Conservation (phyloP, 129 eudicot genomes). For the Tagetes erecta region DNA sequence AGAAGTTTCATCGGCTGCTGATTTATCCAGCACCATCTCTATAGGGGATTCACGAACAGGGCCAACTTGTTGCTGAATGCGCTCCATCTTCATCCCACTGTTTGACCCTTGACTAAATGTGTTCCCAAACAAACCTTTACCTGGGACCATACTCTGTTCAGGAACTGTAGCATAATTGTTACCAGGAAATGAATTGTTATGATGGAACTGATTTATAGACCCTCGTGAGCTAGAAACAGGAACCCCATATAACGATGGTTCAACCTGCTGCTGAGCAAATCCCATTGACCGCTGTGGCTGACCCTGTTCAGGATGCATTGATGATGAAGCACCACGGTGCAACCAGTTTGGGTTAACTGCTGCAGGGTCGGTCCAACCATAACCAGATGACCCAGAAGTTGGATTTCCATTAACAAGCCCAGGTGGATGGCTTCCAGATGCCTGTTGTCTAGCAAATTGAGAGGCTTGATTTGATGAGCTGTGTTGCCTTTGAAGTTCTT, state of each 20-base stretch:
- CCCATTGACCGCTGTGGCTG: conserved; percentile 56
- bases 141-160: conserved; percentile 46
- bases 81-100: conserved; percentile 44
- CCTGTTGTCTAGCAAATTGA: conserved; percentile 45
- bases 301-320: conserved; percentile 62
- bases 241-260: conserved; percentile 77
- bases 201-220: conserved; percentile 43
- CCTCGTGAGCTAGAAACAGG: conserved; percentile 66
- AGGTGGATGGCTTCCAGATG: conserved; percentile 49
- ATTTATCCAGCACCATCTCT: conserved; percentile 40
- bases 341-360: conserved; percentile 63
- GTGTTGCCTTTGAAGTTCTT: conserved; percentile 83
- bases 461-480: conserved; percentile 48
- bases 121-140: conserved; percentile 50
- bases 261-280: conserved; percentile 61
- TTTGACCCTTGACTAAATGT: conserved; percentile 48
- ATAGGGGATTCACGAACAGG: conserved; percentile 38
- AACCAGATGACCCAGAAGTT: conserved; percentile 41
- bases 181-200: conserved; percentile 50
- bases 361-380: conserved; percentile 53
- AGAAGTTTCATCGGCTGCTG: conserved; percentile 41
- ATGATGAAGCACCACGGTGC: conserved; percentile 53
- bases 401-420: conserved; percentile 49
- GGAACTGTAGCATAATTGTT: conserved; percentile 45
- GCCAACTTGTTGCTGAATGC: conserved; percentile 42